Evolutionary conservation across 441 rosid species (phyloP), one percentile per base, ranked within the genome.

Genomic region (Kokia cookei): DNA sequence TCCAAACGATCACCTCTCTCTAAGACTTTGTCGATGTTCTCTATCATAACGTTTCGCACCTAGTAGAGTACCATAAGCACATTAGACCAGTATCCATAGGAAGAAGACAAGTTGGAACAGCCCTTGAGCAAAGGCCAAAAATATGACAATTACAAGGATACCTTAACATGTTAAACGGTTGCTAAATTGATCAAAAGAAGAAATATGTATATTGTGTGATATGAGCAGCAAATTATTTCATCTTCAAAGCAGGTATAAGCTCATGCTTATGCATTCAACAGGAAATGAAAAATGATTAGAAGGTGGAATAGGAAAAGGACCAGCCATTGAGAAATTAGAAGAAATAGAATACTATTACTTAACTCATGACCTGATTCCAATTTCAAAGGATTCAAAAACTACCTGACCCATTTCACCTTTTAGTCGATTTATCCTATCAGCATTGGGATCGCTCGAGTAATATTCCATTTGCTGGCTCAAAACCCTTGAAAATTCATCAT

Each of bases 341-440:
- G 59, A 17, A 11, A 5, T 57, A 35, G 13, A 14, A 22, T 54
- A 26, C 19, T 32, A 24, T 19, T 17, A n/a, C 42, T 37, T 37
- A 9, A 37, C 8, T 7, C 3, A 60, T 5, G 32, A 17, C 24
- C 19, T 5, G 37, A 60, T 42, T 71, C 51, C 47, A 17, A 65
- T 78, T 42, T 71, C 35, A n/a, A 26, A 61, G 81, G 57, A 75
- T 66, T 65, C 76, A 47, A 72, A 55, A 73, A 60, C 61, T 82
- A 95, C 99, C 96, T 91, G 97, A 74, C 85, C 86, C 97, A 95
- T 89, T 93, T 93, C 98, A 72, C 93, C 97, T 82, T 89, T 90
- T 19, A 93, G 82, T 79, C 99, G 85, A 76, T 89, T 89, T 19
- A 95, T 84, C 84, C 94, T 86, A 73, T 95, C 98, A 1, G 97